phyloP scores from a whole-genome alignment of 2,329 filamentous ascomycete species.

The Cladophialophora bantiana region DNA sequence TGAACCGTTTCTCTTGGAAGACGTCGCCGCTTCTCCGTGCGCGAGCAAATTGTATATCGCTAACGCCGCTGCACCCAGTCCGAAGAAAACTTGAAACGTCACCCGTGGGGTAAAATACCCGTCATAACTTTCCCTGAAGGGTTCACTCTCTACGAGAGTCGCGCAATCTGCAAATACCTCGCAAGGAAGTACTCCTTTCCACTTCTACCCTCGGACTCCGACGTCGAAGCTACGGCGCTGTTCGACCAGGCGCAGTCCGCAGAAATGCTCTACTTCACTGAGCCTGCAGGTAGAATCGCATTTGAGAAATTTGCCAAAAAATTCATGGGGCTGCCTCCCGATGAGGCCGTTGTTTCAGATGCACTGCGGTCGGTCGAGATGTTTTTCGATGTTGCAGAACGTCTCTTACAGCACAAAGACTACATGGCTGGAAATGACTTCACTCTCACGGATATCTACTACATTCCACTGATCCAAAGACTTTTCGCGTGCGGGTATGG shows the following conservation, averaged over 20 bases:
- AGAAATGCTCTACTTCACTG: conserved; percentile 55
- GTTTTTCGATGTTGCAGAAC: conserved; percentile 56
- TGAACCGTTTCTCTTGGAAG: conserved; percentile 30
- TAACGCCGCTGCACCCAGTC: conserved; percentile 46
- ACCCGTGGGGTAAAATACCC: conserved; percentile 55
- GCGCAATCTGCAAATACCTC: conserved; percentile 58
- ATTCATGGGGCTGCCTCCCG: conserved; percentile 52
- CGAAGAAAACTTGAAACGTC: conserved; percentile 48
- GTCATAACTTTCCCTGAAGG: conserved; percentile 50
- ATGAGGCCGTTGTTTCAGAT: conserved; percentile 51
- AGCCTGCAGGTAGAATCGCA: conserved; percentile 52
- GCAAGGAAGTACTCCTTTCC: conserved; percentile 55
- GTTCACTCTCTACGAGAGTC: conserved; percentile 57
- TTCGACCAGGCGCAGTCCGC: conserved; percentile 55
- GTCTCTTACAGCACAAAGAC: conserved; percentile 48
- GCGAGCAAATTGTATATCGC: conserved; percentile 22
- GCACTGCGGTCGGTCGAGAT: conserved; percentile 49
- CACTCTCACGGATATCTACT: conserved; percentile 57
- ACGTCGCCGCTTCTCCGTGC: conserved; percentile 37
- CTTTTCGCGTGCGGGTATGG: conserved; percentile 52
- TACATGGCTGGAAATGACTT: conserved; percentile 57
- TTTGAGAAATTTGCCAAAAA: conserved; percentile 57
- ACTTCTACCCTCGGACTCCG: conserved; percentile 50
- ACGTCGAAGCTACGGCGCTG: conserved; percentile 51
- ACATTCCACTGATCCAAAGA: conserved; percentile 55